phyloP scores from a whole-genome alignment of 495 filamentous ascomycete genomes.

The Xylaria acuta region DNA sequence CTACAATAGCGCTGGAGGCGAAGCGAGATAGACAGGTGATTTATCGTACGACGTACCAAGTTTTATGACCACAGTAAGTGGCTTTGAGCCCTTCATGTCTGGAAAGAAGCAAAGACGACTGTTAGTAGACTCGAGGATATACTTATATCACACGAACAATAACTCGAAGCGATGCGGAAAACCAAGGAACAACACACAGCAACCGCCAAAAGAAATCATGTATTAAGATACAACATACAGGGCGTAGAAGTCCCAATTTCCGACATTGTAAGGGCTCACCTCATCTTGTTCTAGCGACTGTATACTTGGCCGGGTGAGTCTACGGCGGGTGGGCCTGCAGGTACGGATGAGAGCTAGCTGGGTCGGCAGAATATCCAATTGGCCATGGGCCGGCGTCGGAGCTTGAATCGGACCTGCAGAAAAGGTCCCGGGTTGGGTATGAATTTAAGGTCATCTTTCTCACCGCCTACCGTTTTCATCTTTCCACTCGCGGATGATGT shows the following conservation, averaged over 20 bases:
- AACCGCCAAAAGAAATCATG: neutral
- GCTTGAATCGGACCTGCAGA: conserved; percentile 17
- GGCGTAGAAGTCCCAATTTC: conserved; percentile 32
- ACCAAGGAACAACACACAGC: conserved; percentile 5
- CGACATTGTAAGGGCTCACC: conserved; percentile 32
- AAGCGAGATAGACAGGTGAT: neutral
- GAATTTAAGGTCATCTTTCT: neutral
- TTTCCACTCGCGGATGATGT: neutral
- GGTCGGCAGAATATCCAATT: conserved; percentile 2
- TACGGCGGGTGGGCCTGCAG: neutral
- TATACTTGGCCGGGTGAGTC: conserved; percentile 1
- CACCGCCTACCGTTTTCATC: conserved; percentile 22
- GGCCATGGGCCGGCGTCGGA: conserved; percentile 8
- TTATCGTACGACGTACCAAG: conserved; percentile 67
- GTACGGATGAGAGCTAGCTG: neutral
- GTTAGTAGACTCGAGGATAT: conserved; percentile 24
- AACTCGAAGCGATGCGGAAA: neutral
- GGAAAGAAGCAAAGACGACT: conserved; percentile 13
- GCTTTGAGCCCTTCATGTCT: conserved; percentile 60
- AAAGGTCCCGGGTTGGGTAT: neutral
- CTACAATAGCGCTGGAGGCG: neutral
- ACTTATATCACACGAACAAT: conserved; percentile 6
- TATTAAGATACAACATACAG: conserved; percentile 33
- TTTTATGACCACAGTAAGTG: conserved; percentile 88
- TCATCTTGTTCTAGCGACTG: conserved; percentile 3